These are phyloP conservation scores for Logfia minima DNA, from an alignment of 129 eudicot species.

Conservation along the genomic window DNA sequence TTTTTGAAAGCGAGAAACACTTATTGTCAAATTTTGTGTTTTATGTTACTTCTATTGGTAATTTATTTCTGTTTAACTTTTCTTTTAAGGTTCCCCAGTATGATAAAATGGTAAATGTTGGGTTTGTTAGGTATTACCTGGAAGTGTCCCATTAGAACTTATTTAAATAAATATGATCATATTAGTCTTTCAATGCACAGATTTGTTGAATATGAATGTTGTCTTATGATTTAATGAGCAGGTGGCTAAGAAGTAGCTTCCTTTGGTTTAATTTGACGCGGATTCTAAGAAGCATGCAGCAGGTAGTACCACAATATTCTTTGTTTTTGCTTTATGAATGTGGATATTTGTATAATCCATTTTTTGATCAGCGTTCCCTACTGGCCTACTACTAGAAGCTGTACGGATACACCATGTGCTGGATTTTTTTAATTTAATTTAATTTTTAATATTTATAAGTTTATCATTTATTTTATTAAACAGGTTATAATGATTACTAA, in stretches of 20 bases:
- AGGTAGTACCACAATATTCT: neutral
- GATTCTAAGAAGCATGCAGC: neutral
- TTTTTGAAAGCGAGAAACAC: neutral
- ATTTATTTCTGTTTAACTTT: neutral
- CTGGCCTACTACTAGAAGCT: neutral
- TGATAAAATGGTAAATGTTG: neutral
- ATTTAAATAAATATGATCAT: no score
- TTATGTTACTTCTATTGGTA: neutral
- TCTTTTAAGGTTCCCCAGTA: neutral
- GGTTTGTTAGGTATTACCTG: no score
- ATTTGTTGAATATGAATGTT: neutral
- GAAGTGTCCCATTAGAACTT: neutral
- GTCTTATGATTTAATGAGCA: neutral
- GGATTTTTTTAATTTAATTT: neutral
- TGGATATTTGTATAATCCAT: neutral
- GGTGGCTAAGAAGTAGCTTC: neutral
- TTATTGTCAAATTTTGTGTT: neutral
- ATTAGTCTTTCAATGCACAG: neutral
- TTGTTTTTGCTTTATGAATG: neutral
- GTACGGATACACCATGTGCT: slow-evolving; percentile 4
- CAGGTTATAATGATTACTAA: no score
- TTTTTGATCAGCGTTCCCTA: neutral
- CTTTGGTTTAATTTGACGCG: slow-evolving; percentile 13
- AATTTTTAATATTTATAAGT: neutral
- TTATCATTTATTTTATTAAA: no score